Conservation (phyloP, 2,329 filamentous ascomycete species). For the Botrytis elliptica region DNA sequence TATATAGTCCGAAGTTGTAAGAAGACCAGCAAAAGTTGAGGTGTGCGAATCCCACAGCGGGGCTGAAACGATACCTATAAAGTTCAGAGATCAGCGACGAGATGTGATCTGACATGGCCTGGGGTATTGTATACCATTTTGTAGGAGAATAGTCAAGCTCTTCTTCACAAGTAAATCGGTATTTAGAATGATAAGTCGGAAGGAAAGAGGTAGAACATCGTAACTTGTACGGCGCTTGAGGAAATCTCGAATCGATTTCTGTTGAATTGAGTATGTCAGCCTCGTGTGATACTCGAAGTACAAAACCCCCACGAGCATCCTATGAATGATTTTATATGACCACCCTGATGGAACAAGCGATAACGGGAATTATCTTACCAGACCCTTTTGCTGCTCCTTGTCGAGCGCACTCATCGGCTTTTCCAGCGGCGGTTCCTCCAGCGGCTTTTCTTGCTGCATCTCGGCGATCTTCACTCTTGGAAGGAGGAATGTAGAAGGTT, state of each 20-base stretch:
- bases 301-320: conserved; percentile 17
- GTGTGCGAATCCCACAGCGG: conserved; percentile 94
- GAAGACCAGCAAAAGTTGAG: conserved; percentile 87
- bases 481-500: conserved; percentile 41
- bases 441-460: conserved; percentile 49
- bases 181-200: conserved; percentile 93
- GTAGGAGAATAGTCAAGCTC: conserved; percentile 89
- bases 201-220: conserved; percentile 94
- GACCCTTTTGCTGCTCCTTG: conserved; percentile 73
- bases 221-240: conserved; percentile 95
- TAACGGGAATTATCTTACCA: conserved; percentile 55
- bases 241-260: conserved; percentile 93
- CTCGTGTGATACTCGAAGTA: conserved; percentile 26
- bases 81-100: conserved; percentile 12
- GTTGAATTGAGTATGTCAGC: conserved; percentile 35
- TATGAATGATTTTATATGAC: conserved; percentile 8
- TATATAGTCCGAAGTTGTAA: conserved; percentile 96
- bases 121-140: conserved; percentile 68
- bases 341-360: conserved; percentile 5
- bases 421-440: conserved; percentile 72
- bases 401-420: conserved; percentile 61
- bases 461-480: conserved; percentile 27
- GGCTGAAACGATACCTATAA: conserved; percentile 88
- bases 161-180: conserved; percentile 95
- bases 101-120: background rate